Percentiles rank a stretch among this genome's conserved stretches.
Conservation (phyloP, 2,329 filamentous ascomycete genomes). For the Lecanicillium sp. region DNA sequence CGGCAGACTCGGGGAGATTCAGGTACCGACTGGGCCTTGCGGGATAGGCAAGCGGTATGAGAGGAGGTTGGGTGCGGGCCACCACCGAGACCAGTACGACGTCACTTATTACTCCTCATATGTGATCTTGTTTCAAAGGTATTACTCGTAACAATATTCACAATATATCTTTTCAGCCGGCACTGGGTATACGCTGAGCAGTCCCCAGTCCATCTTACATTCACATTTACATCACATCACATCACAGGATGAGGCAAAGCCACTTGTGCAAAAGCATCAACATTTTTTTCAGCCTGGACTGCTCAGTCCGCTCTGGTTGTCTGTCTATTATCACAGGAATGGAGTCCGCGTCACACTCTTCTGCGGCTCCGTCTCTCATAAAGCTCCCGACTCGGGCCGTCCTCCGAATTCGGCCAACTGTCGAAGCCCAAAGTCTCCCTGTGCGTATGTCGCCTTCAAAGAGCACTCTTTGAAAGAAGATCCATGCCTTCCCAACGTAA, state of each 20-base stretch:
- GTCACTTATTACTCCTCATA: too few species aligned
- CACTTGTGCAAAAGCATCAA: slow-evolving; percentile 16
- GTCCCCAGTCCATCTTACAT: not conserved
- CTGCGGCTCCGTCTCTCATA: slow-evolving; percentile 19
- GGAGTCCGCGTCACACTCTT: slow-evolving; percentile 15
- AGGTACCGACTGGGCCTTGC: too few species aligned
- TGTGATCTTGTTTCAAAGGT: too few species aligned
- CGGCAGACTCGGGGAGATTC: too few species aligned
- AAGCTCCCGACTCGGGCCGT: slow-evolving; percentile 14
- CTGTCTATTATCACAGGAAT: slow-evolving; percentile 25
- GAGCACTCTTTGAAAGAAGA: slow-evolving; percentile 19
- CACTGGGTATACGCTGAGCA: too few species aligned
- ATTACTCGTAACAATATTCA: too few species aligned
- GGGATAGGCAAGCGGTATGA: too few species aligned
- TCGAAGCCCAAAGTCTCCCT: slow-evolving; percentile 16
- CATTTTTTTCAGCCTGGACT: slow-evolving; percentile 22
- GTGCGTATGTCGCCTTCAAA: slow-evolving; percentile 17
- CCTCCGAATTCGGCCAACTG: slow-evolving; percentile 23
- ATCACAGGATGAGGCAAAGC: not conserved
- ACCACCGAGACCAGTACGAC: too few species aligned
- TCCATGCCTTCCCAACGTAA: slow-evolving; percentile 24
- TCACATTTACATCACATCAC: not conserved
- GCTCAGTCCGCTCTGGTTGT: slow-evolving; percentile 22
- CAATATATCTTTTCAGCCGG: too few species aligned
- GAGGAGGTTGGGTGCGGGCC: too few species aligned